Evolutionary conservation across 179 eudicot species (phyloP), one percentile per base, ranked within the genome.

Genomic region (Silene coronaria): DNA sequence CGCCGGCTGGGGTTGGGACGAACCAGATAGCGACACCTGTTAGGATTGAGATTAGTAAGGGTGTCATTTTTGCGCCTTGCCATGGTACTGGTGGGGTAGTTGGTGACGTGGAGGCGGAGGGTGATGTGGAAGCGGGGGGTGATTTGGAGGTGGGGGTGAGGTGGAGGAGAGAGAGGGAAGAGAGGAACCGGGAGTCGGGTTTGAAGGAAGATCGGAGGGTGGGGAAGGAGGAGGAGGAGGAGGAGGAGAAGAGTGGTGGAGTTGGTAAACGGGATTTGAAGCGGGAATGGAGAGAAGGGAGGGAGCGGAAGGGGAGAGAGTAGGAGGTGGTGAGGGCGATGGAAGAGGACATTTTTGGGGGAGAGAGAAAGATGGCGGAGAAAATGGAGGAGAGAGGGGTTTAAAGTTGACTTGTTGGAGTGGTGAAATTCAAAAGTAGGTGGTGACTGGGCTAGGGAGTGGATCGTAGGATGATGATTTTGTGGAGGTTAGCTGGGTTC

Each of bases 51-150:
- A 91, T 90, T 0, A 89, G 1, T 5, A 94, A 69, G 0, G 98
- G 97, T 28, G 81, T 85, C 17, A 92, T 75, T 0, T 96, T 79
- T 2, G 98, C 98, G 10, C 98, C 98, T 22, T 87, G 87, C 89
- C 90, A 86, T 69, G 97, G 30, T 22, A 13, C 10, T 19, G 69
- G 74, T 19, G 71, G 67, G 13, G 80, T 65, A 12, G 72, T 26
- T 9, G 6, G 28, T 14, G 74, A 30, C 5, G 79, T 0, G 16
- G 78, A 12, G 0, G 73, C 2, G 2, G 70, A 24, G 3, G 69
- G 7, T 11, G 51, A 16, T 11, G 48, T 6, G 27, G 70, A 22
- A 0, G 73, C 1, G 2, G 63, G 17, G 6, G 69, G 2, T 9
- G 46, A 19, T 16, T 26, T 5, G 26, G 69, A 19, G 7, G 24